Evolutionary conservation across 768 basidiomycete genomes (phyloP).

Genomic region (Thelephora ganbajun): DNA sequence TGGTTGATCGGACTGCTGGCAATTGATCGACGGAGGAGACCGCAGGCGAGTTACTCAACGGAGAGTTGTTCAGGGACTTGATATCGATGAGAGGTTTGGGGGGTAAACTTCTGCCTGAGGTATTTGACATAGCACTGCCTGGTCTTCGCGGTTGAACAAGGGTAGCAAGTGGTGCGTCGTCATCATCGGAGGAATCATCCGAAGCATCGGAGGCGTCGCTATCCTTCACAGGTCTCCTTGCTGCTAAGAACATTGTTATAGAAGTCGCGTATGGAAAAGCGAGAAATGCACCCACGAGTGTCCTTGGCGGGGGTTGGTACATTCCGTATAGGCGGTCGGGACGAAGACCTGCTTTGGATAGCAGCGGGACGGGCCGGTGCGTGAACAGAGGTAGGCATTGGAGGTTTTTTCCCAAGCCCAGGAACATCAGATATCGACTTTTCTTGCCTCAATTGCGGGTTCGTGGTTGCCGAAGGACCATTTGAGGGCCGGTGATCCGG

Average conservation of each 20-base stretch:
- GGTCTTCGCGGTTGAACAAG: constrained; percentile 52
- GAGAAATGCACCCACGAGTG: too few relatives aligned
- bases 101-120: constrained; percentile 20
- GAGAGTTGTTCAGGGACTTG: constrained; percentile 8
- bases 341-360: too few relatives aligned
- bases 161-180: constrained; percentile 51
- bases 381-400: too few relatives aligned
- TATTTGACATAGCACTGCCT: constrained; percentile 37
- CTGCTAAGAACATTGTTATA: not conserved
- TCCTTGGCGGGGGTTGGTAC: constrained; percentile 1
- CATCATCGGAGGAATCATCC: constrained; percentile 33
- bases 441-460: too few relatives aligned
- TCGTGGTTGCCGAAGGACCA: too few relatives aligned
- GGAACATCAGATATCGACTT: too few relatives aligned
- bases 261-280: too few relatives aligned
- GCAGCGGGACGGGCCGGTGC: too few relatives aligned
- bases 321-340: too few relatives aligned
- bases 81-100: constrained; percentile 31
- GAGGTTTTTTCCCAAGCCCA: too few relatives aligned
- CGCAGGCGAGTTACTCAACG: constrained; percentile 2
- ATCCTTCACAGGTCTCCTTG: not conserved
- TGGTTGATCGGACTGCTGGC: constrained; percentile 6
- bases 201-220: constrained; percentile 15
- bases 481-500: too few relatives aligned
- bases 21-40: constrained; percentile 2